phyloP scores from a whole-genome alignment of 106 monocot genomes.

The Alisma plantagoaquatica region DNA sequence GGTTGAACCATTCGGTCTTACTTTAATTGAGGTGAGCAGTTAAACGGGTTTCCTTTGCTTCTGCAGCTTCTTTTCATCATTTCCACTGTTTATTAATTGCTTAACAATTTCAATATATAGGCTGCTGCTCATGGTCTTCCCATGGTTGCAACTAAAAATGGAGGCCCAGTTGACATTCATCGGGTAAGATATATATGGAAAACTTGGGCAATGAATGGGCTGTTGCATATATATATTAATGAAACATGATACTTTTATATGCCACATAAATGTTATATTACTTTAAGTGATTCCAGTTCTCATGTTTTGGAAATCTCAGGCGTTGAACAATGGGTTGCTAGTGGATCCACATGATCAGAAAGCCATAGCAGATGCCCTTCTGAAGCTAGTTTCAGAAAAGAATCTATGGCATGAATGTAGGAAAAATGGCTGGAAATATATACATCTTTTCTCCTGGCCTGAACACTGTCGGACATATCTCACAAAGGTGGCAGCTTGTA shows the following conservation, averaged over 20 bases:
- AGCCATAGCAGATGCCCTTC: constrained; percentile 82
- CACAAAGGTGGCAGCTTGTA: constrained; percentile 71
- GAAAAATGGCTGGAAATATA: constrained; percentile 77
- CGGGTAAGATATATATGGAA: too few species aligned
- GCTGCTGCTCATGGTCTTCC: constrained; percentile 97
- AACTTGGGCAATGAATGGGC: too few species aligned
- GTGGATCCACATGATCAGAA: constrained; percentile 87
- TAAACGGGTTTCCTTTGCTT: background rate
- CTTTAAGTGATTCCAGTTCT: background rate
- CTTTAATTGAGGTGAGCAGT: constrained; percentile 64
- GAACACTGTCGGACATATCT: constrained; percentile 93
- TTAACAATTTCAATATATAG: too few species aligned
- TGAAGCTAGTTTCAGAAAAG: constrained; percentile 89
- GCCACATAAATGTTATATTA: too few species aligned
- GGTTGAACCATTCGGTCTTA: constrained; percentile 96
- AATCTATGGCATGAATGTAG: constrained; percentile 80
- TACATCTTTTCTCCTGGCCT: constrained; percentile 94
- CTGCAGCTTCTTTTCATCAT: too few species aligned
- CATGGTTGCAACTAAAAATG: constrained; percentile 92
- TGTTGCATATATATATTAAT: too few species aligned
- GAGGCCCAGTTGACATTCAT: constrained; percentile 94
- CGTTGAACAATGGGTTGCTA: constrained; percentile 86
- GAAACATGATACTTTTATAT: too few species aligned
- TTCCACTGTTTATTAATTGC: too few species aligned
- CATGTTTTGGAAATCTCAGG: constrained; percentile 28